These are phyloP conservation scores for Ramichloridium luteum DNA, from an alignment of 2,329 filamentous ascomycete genomes.

Conservation along the genomic window DNA sequence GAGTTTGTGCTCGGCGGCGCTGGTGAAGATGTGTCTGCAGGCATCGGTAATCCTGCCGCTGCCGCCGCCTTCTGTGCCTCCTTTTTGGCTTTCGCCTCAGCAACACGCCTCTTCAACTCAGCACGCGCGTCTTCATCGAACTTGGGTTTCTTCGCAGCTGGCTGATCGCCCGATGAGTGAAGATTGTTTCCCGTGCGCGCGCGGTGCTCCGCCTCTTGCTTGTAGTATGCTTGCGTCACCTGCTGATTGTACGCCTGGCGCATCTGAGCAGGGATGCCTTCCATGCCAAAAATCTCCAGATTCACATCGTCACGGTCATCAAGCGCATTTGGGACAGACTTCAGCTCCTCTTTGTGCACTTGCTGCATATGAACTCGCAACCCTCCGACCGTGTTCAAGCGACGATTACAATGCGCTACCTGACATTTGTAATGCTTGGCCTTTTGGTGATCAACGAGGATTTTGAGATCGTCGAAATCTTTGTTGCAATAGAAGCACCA, in stretches of 20 bases:
- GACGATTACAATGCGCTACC: slow-evolving; percentile 63
- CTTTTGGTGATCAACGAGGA: slow-evolving; percentile 93
- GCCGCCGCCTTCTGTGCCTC: slow-evolving; percentile 2
- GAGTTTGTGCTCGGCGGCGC: neutral
- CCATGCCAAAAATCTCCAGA: slow-evolving; percentile 96
- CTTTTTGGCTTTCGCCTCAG: slow-evolving; percentile 2
- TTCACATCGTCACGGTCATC: slow-evolving; percentile 75
- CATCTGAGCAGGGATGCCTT: slow-evolving; percentile 82
- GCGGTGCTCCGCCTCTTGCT: slow-evolving; percentile 70
- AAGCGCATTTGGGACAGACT: slow-evolving; percentile 81
- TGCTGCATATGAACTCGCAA: slow-evolving; percentile 96
- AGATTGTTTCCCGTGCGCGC: slow-evolving; percentile 74
- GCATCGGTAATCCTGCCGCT: slow-evolving; percentile 2
- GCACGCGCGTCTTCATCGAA: slow-evolving; percentile 3
- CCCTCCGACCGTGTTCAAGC: slow-evolving; percentile 89
- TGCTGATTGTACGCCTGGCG: slow-evolving; percentile 73
- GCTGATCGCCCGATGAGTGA: slow-evolving; percentile 28
- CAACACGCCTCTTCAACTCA: slow-evolving; percentile 5
- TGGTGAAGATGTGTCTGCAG: neutral
- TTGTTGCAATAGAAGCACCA: slow-evolving; percentile 99
- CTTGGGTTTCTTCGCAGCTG: slow-evolving; percentile 4
- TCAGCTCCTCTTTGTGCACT: slow-evolving; percentile 88
- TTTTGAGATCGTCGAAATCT: slow-evolving; percentile 94
- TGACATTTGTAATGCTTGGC: slow-evolving; percentile 97
- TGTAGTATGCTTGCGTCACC: slow-evolving; percentile 74